These are phyloP conservation scores for Suhomyces sp. DNA, from an alignment of 805 yeast genomes.

Conservation along the genomic window DNA sequence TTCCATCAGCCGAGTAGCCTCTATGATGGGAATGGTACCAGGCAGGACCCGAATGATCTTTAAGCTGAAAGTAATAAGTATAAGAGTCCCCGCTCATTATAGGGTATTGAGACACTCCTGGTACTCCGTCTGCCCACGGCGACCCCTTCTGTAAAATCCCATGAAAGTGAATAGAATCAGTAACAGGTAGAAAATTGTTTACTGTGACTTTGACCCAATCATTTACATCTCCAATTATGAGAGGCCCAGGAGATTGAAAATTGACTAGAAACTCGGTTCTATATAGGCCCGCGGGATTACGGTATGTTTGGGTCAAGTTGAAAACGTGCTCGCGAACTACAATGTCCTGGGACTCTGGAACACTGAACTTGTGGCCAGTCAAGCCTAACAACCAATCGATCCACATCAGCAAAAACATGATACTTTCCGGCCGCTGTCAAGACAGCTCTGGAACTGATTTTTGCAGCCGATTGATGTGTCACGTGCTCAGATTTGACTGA, in stretches of 20 bases:
- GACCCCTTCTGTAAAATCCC: slow-evolving; percentile 48
- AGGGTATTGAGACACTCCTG: slow-evolving; percentile 50
- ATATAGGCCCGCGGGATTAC: slow-evolving; percentile 31
- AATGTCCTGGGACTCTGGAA: neutral
- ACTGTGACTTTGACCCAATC: slow-evolving; percentile 34
- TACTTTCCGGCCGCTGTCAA: neutral
- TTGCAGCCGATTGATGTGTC: neutral
- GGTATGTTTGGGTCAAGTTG: slow-evolving; percentile 5
- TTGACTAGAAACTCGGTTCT: slow-evolving; percentile 37
- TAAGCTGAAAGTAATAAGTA: slow-evolving; percentile 39
- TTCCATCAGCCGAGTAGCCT: slow-evolving; percentile 48
- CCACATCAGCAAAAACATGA: neutral
- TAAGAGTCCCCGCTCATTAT: slow-evolving; percentile 42
- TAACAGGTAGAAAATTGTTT: slow-evolving; percentile 34
- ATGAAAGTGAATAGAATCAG: slow-evolving; percentile 51
- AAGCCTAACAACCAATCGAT: neutral
- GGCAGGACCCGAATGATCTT: slow-evolving; percentile 44
- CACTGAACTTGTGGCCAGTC: neutral
- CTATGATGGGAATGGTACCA: slow-evolving; percentile 57
- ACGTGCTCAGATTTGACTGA: neutral
- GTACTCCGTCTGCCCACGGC: slow-evolving; percentile 50
- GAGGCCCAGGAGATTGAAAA: slow-evolving; percentile 51
- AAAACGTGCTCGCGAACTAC: slow-evolving; percentile 2
- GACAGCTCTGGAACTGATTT: neutral
- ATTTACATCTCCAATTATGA: slow-evolving; percentile 34